Conservation (phyloP, 805 yeast genomes). For the Metschnikowia amazonensis region DNA sequence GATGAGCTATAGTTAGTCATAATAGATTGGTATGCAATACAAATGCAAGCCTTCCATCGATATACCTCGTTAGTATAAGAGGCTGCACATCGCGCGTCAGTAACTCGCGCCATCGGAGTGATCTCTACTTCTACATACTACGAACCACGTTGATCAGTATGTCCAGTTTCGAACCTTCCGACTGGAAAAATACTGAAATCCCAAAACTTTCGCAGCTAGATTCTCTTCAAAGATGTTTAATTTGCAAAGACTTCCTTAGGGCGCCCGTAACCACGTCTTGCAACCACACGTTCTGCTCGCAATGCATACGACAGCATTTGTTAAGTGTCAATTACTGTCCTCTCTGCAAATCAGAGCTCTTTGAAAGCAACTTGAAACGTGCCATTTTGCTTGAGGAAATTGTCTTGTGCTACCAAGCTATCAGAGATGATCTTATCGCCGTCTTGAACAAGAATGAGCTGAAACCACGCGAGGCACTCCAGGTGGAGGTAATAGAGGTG, state of each 20-base stretch:
- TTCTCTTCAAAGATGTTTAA: slow-evolving; percentile 72
- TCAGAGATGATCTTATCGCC: slow-evolving; percentile 15
- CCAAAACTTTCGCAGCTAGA: slow-evolving; percentile 64
- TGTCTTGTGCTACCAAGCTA: slow-evolving; percentile 44
- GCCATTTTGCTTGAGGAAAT: slow-evolving; percentile 72
- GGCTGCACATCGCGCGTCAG: slow-evolving; percentile 3
- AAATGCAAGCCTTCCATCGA: not conserved
- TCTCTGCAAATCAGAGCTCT: slow-evolving; percentile 64
- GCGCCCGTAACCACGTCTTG: slow-evolving; percentile 85
- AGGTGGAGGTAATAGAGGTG: slow-evolving; percentile 18
- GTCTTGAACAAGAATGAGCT: slow-evolving; percentile 1
- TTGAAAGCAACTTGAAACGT: slow-evolving; percentile 65
- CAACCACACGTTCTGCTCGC: slow-evolving; percentile 85
- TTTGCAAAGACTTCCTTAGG: slow-evolving; percentile 76
- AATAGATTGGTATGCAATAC: not conserved
- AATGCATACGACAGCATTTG: slow-evolving; percentile 73
- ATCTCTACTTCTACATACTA: too few relatives aligned
- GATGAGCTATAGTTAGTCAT: slow-evolving; percentile 1
- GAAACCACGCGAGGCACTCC: not conserved
- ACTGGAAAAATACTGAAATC: slow-evolving; percentile 54
- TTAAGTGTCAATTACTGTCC: slow-evolving; percentile 67
- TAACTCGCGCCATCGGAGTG: slow-evolving; percentile 3
- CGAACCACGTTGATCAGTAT: not conserved
- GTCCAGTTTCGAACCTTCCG: slow-evolving; percentile 54
- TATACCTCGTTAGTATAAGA: not conserved